Percentiles rank a stretch among this genome's conserved stretches.
Conservation (phyloP, 2,329 filamentous ascomycete genomes). For the Dactylellina sp. region DNA sequence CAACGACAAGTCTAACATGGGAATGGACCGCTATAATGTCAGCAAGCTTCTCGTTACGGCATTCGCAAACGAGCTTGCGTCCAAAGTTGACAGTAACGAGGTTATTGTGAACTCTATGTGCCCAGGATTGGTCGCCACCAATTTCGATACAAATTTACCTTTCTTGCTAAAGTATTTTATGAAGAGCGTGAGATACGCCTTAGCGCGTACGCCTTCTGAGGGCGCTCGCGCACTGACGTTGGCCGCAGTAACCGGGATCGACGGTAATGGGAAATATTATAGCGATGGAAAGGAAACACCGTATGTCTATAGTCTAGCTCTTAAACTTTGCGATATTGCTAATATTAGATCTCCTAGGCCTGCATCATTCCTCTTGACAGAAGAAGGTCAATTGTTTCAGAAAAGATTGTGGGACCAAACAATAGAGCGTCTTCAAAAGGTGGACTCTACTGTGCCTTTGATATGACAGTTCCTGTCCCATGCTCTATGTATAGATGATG, state of each 20-base stretch:
- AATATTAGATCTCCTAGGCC: conserved; percentile 33
- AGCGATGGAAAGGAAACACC: conserved; percentile 57
- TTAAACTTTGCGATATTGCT: neutral
- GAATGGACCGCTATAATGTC: conserved; percentile 32
- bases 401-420: conserved; percentile 60
- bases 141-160: conserved; percentile 57
- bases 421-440: conserved; percentile 5
- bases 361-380: conserved; percentile 55
- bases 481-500: too few species aligned
- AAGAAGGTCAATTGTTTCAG: conserved; percentile 57
- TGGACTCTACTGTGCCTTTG: too few species aligned
- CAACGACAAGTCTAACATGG: conserved; percentile 39
- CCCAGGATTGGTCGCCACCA: conserved; percentile 60
- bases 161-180: conserved; percentile 55
- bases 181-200: conserved; percentile 44
- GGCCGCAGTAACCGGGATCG: conserved; percentile 58
- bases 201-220: conserved; percentile 54
- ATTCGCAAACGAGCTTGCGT: conserved; percentile 60
- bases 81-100: conserved; percentile 55
- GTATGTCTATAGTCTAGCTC: conserved; percentile 52
- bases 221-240: conserved; percentile 58
- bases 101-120: conserved; percentile 61
- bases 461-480: too few species aligned
- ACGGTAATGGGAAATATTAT: conserved; percentile 59
- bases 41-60: conserved; percentile 58